phyloP scores from a whole-genome alignment of 768 basidiomycete genomes.

The Termitomyces sp. region DNA sequence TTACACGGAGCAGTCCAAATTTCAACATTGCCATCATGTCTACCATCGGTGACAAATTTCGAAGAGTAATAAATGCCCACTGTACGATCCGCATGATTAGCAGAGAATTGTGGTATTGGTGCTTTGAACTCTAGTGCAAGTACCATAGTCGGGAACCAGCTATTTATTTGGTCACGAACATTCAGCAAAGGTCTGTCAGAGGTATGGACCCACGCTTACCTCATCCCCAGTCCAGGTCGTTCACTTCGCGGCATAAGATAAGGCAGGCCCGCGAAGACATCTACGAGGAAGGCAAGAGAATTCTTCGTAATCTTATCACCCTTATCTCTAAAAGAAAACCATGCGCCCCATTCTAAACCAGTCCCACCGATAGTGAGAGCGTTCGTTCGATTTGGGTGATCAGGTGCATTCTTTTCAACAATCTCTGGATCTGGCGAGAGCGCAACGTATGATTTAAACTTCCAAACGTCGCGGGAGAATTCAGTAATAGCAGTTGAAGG shows the following conservation, averaged over 20 bases:
- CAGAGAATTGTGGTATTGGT: constrained; percentile 41
- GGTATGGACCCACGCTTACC: constrained; percentile 18
- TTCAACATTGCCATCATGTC: constrained; percentile 56
- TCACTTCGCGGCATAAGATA: constrained; percentile 41
- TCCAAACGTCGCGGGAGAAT: constrained; percentile 23
- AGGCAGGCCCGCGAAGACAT: constrained; percentile 43
- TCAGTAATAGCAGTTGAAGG: constrained; percentile 32
- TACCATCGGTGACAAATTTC: constrained; percentile 44
- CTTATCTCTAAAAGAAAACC: constrained; percentile 41
- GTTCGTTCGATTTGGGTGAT: constrained; percentile 31
- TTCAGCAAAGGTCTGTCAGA: neutral
- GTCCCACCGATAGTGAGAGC: constrained; percentile 42
- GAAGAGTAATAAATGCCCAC: constrained; percentile 52
- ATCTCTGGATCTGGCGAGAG: constrained; percentile 38
- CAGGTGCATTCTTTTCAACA: constrained; percentile 29
- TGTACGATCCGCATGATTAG: constrained; percentile 39
- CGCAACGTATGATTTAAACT: constrained; percentile 26
- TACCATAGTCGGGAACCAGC: constrained; percentile 52
- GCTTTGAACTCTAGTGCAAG: constrained; percentile 60
- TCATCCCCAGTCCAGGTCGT: constrained; percentile 23
- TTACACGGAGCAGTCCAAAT: constrained; percentile 62
- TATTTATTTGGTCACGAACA: neutral
- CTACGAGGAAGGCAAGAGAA: constrained; percentile 55
- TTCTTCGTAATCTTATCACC: constrained; percentile 40
- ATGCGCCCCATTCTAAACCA: constrained; percentile 53